These are phyloP conservation scores for Taxawa tesnikishii DNA, from an alignment of 2,329 filamentous ascomycete genomes.

Conservation along the genomic window DNA sequence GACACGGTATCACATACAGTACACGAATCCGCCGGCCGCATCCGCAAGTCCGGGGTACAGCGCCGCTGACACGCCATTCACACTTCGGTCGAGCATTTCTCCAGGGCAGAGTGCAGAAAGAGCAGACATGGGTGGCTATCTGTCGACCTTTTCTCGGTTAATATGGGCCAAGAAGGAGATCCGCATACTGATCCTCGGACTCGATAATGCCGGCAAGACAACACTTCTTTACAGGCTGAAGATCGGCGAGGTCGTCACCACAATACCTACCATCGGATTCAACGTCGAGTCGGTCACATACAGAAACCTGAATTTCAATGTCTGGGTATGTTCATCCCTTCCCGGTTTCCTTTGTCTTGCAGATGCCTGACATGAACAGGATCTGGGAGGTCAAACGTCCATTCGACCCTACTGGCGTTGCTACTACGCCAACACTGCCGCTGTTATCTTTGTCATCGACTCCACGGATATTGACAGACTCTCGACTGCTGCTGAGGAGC, in stretches of 20 bases:
- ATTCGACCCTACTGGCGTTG: conserved; percentile 98
- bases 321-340: conserved; percentile 63
- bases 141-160: conserved; percentile 53
- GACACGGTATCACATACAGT: too few species aligned
- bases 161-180: conserved; percentile 96
- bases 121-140: conserved; percentile 43
- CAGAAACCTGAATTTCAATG: conserved; percentile 96
- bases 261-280: conserved; percentile 97
- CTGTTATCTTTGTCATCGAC: conserved; percentile 97
- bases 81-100: too few species aligned
- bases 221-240: conserved; percentile 93
- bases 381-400: conserved; percentile 94
- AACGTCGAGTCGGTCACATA: conserved; percentile 98
- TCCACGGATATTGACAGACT: conserved; percentile 94
- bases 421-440: conserved; percentile 97
- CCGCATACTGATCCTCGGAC: conserved; percentile 82
- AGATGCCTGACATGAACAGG: conserved; percentile 34
- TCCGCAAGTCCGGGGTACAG: too few species aligned
- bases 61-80: too few species aligned
- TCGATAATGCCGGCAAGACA: conserved; percentile 97
- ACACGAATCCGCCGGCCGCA: too few species aligned
- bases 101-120: too few species aligned
- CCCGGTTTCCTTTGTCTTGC: conserved; percentile 5
- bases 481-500: conserved; percentile 82
- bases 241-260: conserved; percentile 98